Evolutionary conservation across 805 yeast genomes (phyloP).

Genomic region (Grigorovia transvaalensis): DNA sequence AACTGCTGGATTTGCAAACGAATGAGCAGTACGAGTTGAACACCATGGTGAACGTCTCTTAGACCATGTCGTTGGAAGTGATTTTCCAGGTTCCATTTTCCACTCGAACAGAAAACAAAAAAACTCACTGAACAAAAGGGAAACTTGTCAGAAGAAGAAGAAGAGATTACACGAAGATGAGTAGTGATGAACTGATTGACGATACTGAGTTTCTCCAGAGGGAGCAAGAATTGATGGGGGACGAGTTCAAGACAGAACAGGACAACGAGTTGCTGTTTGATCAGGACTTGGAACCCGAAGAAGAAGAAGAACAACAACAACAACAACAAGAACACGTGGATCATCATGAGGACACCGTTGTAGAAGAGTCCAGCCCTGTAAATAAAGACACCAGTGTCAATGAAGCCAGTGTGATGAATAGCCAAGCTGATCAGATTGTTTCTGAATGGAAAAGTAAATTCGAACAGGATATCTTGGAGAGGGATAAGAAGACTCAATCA

Average conservation of each 20-base stretch:
- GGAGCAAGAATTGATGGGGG: conserved; percentile 59
- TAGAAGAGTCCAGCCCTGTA: conserved; percentile 28
- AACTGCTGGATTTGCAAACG: conserved; percentile 22
- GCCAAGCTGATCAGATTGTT: conserved; percentile 33
- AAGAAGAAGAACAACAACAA: no score
- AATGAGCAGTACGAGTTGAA: conserved; percentile 19
- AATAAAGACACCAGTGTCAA: conserved; percentile 15
- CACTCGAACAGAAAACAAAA: no score
- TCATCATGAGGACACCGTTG: conserved; percentile 18
- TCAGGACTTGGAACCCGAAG: background rate
- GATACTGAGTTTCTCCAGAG: conserved; percentile 54
- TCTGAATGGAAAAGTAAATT: conserved; percentile 77
- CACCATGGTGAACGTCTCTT: background rate
- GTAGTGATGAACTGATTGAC: conserved; percentile 33
- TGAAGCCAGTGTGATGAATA: conserved; percentile 11
- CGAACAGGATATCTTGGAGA: conserved; percentile 63
- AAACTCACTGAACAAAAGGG: no score
- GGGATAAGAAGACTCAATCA: conserved; percentile 61
- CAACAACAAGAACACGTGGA: conserved; percentile 25
- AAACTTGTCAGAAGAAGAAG: background rate
- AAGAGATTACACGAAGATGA: conserved; percentile 33
- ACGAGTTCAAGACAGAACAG: conserved; percentile 57
- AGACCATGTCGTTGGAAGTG: no score
- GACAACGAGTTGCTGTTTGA: conserved; percentile 37
- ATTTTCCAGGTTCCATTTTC: no score